phyloP scores from a whole-genome alignment of 2,329 filamentous ascomycete genomes.

The Pyrenochaeta sp. region DNA sequence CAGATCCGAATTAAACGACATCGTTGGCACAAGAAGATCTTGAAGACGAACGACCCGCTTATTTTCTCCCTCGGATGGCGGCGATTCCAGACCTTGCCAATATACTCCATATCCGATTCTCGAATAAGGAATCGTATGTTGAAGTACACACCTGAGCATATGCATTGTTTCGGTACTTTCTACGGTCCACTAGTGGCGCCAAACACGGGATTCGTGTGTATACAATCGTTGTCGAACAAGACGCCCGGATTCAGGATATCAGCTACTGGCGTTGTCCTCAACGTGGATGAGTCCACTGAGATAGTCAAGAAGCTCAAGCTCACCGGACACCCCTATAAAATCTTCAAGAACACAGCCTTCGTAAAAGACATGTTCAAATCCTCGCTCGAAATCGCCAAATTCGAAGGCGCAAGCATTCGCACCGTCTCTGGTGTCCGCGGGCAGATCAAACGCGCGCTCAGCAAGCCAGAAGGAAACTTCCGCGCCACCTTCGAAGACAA shows the following conservation, averaged over 20 bases:
- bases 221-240: slow-evolving; percentile 84
- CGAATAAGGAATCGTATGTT: slow-evolving; percentile 95
- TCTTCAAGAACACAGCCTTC: slow-evolving; percentile 99
- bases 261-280: slow-evolving; percentile 90
- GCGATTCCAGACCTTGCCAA: slow-evolving; percentile 88
- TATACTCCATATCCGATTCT: slow-evolving; percentile 95
- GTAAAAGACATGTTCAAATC: slow-evolving; percentile 98
- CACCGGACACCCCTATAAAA: slow-evolving; percentile 92
- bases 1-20: slow-evolving; percentile 97
- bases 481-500: slow-evolving; percentile 99
- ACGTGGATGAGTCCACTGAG: slow-evolving; percentile 93
- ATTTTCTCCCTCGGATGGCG: slow-evolving; percentile 98
- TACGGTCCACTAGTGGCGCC: slow-evolving; percentile 95
- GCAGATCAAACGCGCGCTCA: slow-evolving; percentile 94
- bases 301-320: slow-evolving; percentile 99
- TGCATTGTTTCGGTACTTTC: slow-evolving; percentile 97
- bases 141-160: slow-evolving; percentile 98
- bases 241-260: slow-evolving; percentile 93
- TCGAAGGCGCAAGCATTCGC: slow-evolving; percentile 93
- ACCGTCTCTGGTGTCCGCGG: slow-evolving; percentile 95
- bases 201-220: slow-evolving; percentile 93
- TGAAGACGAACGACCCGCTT: slow-evolving; percentile 96
- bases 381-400: slow-evolving; percentile 94
- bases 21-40: slow-evolving; percentile 98
- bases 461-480: slow-evolving; percentile 94